Evolutionary conservation across 2,329 filamentous ascomycete species (phyloP), one percentile per base, ranked within the genome.

Genomic region (Pyrenophora tritici-repentis): DNA sequence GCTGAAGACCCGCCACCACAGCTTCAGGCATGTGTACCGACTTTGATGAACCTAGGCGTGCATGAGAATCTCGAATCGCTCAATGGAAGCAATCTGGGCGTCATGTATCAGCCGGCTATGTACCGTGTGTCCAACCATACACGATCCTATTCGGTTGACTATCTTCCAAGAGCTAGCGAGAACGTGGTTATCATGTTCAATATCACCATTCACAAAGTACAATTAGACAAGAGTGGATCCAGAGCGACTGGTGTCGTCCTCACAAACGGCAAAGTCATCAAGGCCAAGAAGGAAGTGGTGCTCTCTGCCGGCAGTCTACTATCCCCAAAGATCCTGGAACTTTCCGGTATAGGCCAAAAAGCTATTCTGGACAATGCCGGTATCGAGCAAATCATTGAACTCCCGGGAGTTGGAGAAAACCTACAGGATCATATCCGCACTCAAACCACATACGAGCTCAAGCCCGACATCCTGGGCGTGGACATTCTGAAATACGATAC

Each of bases 11-110:
- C 76, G 12, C 76, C 78, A 3, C 66, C 66, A n/a, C 75, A 79
- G 33, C 74, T 78, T 50, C 51, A 72, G 13, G 59, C 67, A 1
- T 80, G 74, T 62, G 73, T 77, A n/a, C 77, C 78, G 0, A 75
- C 79, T 0, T 62, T 83, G 35, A 73, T 76, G 36, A 75, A 73
- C 29, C 61, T 80, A 2, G 79, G 79, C 0, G 65, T 78, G 8
- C 40, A 62, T 12, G 52, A 62, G 14, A 78, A 77, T 36, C 55
- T 68, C 9, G 66, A 79, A 36, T 80, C 78, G 4, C 67, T 83
- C 7, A 72, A 73, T 7, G 81, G 81, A 2, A 75, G 78, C 40
- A 77, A 75, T n/a, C 61, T 81, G 3, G 81, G 82, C 3, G 33
- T 41, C 5, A 77, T 77, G n/a, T 79, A 77, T 69, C 76, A 74